Percentiles rank a stretch among this genome's conserved stretches.
Conservation (phyloP, 2,329 filamentous ascomycete species). For the Pseudofabraea citricarpa region DNA sequence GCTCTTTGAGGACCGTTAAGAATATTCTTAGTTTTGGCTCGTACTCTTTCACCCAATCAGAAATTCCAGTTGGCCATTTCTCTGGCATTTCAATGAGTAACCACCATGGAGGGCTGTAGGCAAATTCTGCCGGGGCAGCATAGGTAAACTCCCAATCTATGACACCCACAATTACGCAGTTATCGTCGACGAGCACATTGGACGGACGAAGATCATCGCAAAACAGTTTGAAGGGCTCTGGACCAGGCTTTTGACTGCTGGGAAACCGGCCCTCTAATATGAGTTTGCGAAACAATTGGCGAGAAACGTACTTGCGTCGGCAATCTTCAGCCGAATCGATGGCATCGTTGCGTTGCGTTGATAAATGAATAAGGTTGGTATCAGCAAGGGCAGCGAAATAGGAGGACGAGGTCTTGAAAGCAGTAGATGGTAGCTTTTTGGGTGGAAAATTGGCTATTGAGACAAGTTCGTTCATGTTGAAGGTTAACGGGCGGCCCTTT, state of each 20-base stretch:
- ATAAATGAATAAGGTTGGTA: conserved; percentile 34
- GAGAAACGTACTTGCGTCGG: conserved; percentile 28
- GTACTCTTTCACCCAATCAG: conserved; percentile 4
- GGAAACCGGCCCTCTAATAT: conserved; percentile 10
- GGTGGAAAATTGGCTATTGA: conserved; percentile 15
- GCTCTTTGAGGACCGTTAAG: background rate
- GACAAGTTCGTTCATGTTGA: conserved; percentile 36
- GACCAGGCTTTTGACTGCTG: background rate
- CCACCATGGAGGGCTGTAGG: conserved; percentile 7
- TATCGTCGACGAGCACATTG: conserved; percentile 4
- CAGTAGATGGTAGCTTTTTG: conserved; percentile 14
- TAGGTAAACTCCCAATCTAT: conserved; percentile 11
- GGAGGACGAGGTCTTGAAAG: conserved; percentile 27
- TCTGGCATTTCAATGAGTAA: conserved; percentile 11
- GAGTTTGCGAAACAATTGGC: conserved; percentile 27
- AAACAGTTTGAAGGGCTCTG: conserved; percentile 6
- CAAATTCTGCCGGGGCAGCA: conserved; percentile 6
- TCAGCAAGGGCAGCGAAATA: conserved; percentile 36
- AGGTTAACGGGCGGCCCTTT: conserved; percentile 30
- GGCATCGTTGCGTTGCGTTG: conserved; percentile 33
- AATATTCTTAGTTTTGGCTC: conserved; percentile 5
- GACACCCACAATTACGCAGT: conserved; percentile 2
- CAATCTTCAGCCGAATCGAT: conserved; percentile 25
- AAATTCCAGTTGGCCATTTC: conserved; percentile 6
- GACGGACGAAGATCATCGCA: conserved; percentile 8